These are phyloP conservation scores for Viola odorata DNA, from an alignment of 345 rosid species.

Conservation along the genomic window DNA sequence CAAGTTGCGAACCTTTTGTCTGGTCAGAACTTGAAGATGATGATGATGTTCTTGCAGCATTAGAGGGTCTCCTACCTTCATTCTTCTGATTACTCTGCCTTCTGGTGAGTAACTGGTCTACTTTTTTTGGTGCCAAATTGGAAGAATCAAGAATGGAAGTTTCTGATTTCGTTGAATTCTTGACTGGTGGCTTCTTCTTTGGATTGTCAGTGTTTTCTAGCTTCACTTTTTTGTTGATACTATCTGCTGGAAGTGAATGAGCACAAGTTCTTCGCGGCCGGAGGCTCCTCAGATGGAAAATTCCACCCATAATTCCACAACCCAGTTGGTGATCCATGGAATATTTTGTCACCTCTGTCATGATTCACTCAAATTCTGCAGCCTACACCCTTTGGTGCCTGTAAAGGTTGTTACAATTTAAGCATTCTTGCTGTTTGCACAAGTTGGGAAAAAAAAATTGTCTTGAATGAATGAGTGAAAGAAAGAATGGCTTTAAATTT, in stretches of 20 bases:
- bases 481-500: too few relatives aligned
- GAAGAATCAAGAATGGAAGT: slow-evolving; percentile 15
- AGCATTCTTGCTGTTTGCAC: neutral
- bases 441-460: neutral
- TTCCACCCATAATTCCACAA: slow-evolving; percentile 49
- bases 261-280: slow-evolving; percentile 33
- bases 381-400: too few relatives aligned
- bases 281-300: slow-evolving; percentile 43
- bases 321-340: slow-evolving; percentile 32
- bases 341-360: slow-evolving; percentile 25
- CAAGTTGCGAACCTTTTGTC: neutral
- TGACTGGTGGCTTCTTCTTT: neutral
- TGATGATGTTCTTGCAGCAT: slow-evolving; percentile 37
- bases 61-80: slow-evolving; percentile 20
- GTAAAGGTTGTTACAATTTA: too few relatives aligned
- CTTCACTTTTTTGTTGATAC: slow-evolving; percentile 7
- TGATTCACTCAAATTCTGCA: neutral
- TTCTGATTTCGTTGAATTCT: slow-evolving; percentile 15
- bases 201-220: slow-evolving; percentile 2
- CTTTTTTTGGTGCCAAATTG: slow-evolving; percentile 19
- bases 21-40: slow-evolving; percentile 29
- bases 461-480: slow-evolving; percentile 1
- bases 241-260: slow-evolving; percentile 31
- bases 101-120: slow-evolving; percentile 6
- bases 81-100: slow-evolving; percentile 18